phyloP scores from a whole-genome alignment of 1,284 basidiomycete genomes.

The Schizophyllum amplum region DNA sequence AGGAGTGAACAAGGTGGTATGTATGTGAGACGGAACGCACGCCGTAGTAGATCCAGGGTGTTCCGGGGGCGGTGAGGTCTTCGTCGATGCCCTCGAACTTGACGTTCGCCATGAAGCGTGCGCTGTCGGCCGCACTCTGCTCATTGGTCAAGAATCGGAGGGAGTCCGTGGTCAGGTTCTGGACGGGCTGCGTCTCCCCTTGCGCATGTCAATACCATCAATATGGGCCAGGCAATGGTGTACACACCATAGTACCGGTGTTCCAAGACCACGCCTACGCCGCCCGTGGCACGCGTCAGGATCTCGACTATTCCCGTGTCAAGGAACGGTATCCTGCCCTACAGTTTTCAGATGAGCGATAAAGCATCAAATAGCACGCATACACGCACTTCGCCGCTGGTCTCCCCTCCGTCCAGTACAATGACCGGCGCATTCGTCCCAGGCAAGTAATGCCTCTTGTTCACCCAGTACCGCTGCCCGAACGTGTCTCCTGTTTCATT shows the following conservation, averaged over 20 bases:
- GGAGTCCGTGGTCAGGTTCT: constrained; percentile 74
- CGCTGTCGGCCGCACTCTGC: constrained; percentile 88
- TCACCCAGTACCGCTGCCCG: constrained; percentile 83
- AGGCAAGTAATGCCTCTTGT: constrained; percentile 72
- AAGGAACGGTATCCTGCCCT: constrained; percentile 59
- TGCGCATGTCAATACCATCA: constrained; percentile 14
- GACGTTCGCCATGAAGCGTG: constrained; percentile 82
- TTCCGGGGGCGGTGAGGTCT: constrained; percentile 57
- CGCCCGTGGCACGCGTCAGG: constrained; percentile 74
- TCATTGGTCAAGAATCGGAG: constrained; percentile 84
- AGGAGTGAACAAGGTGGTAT: background rate
- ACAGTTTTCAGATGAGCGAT: background rate
- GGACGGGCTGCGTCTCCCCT: constrained; percentile 79
- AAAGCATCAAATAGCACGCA: background rate
- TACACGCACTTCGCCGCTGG: constrained; percentile 49
- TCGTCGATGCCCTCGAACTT: constrained; percentile 67
- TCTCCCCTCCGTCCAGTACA: constrained; percentile 82
- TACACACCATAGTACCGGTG: constrained; percentile 74
- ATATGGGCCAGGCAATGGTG: background rate
- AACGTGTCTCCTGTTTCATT: constrained; percentile 45
- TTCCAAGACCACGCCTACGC: constrained; percentile 85
- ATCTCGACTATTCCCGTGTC: constrained; percentile 86
- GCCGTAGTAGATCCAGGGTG: constrained; percentile 94
- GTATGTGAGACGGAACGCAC: constrained; percentile 35
- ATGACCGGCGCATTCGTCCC: constrained; percentile 70